phyloP scores from a whole-genome alignment of 768 basidiomycete genomes.

The Tubosaeta sp. region DNA sequence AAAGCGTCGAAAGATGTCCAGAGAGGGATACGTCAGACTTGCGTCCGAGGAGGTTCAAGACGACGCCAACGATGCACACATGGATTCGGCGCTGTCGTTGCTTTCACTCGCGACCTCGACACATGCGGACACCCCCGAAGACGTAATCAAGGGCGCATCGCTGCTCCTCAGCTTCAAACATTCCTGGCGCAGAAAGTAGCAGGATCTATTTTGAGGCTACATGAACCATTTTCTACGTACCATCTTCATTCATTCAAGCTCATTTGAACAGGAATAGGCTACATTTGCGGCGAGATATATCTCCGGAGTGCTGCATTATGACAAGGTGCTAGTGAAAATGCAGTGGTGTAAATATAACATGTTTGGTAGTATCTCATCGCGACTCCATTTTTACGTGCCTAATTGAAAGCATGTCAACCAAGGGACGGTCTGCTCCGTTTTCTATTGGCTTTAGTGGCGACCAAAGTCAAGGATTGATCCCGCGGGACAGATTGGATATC shows the following conservation, averaged over 20 bases:
- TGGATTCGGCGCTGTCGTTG: slow-evolving; percentile 28
- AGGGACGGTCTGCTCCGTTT: slow-evolving; percentile 33
- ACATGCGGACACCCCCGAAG: slow-evolving; percentile 7
- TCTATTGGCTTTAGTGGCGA: slow-evolving; percentile 23
- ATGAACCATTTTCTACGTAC: slow-evolving; percentile 22
- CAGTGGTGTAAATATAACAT: slow-evolving; percentile 28
- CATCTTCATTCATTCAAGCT: slow-evolving; percentile 16
- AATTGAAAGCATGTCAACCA: slow-evolving; percentile 18
- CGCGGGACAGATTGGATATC: slow-evolving; percentile 8
- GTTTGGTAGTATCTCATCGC: slow-evolving; percentile 20
- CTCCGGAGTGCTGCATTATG: slow-evolving; percentile 22
- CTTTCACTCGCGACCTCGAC: slow-evolving; percentile 25
- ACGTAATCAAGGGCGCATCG: slow-evolving; percentile 27
- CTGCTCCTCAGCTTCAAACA: slow-evolving; percentile 29
- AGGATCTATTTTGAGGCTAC: slow-evolving; percentile 13
- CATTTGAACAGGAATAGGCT: slow-evolving; percentile 22
- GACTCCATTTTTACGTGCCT: slow-evolving; percentile 12
- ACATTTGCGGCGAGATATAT: slow-evolving; percentile 23
- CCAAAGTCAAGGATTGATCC: slow-evolving; percentile 11
- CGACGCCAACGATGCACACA: slow-evolving; percentile 6
- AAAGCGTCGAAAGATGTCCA: slow-evolving; percentile 33
- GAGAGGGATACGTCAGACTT: slow-evolving; percentile 12
- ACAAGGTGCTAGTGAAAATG: slow-evolving; percentile 24
- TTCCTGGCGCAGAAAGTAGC: slow-evolving; percentile 25
- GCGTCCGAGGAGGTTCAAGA: slow-evolving; percentile 18